Evolutionary conservation across 495 filamentous ascomycete species (phyloP), one percentile per base, ranked within the genome.

Genomic region (Cudoniella acicularis): DNA sequence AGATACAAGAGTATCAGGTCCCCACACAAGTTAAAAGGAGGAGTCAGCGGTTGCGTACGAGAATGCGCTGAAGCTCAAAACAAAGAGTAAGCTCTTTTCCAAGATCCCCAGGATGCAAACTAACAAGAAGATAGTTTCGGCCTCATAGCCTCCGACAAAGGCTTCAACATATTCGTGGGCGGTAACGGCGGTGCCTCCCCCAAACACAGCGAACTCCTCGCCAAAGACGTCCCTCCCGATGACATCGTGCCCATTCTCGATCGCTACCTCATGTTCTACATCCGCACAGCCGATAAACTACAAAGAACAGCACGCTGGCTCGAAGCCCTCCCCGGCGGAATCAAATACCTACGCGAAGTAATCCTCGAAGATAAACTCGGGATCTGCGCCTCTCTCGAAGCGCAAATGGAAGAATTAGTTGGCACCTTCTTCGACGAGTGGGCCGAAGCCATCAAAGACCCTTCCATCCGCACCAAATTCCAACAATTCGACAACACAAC

Each of bases 31-130:
- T 83, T 98, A 72, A 98, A 98, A 72, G 91, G 87, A 6, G 93
- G 88, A 51, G 92, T 98, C 2, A 91, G 87, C 54, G 93, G 93
- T 24, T 98, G 93, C 66, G 91, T 96, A 22, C 77, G 93, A 57
- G 93, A 98, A 69, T 98, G 93, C 62, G 93, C 93, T 9, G 93
- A 98, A 72, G 93, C 93, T 11, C 93, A 96, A 69, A 96, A 89
- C 69, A 96, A 97, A 68, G 92, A 97, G 86, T 90, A 73, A 72
- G 83, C 72, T 41, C 23, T 45, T 16, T 54, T 46, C 24, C 24
- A 2, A 21, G 8, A 21, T 22, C 9, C n/a, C n/a, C 9, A 13
- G 10, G 10, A 54, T 27, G 10, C 52, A 11, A 9, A 16, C 47
- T 65, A 42, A 64, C 51, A 49, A 46, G 24, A 1, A 36, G 0